These are phyloP conservation scores for Datisca glomerata DNA, from an alignment of 306 rosid species.

Conservation along the genomic window DNA sequence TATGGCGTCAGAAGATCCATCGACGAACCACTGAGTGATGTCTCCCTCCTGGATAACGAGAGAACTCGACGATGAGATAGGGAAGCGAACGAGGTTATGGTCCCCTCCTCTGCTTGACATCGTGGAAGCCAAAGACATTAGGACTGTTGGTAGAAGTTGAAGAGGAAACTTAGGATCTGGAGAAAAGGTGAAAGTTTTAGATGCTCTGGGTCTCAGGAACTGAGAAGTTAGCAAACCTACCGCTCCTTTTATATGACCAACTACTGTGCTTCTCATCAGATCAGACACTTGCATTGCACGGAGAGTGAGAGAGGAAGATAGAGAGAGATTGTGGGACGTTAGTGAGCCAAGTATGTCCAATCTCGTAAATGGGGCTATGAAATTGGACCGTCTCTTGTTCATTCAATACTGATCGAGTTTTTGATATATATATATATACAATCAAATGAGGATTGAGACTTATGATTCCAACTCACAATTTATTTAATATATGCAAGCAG, in stretches of 20 bases:
- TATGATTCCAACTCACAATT: too few relatives aligned
- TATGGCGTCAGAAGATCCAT: conserved; percentile 71
- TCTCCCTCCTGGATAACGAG: conserved; percentile 80
- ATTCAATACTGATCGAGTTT: too few relatives aligned
- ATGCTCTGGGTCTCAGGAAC: background rate
- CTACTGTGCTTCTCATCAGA: background rate
- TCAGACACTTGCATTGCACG: too few relatives aligned
- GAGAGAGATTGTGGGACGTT: too few relatives aligned
- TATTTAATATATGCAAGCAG: too few relatives aligned
- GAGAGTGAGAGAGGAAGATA: background rate
- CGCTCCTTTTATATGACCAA: background rate
- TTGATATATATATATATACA: too few relatives aligned
- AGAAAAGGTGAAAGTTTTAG: background rate
- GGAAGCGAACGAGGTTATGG: conserved; percentile 38
- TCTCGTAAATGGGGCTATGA: too few relatives aligned
- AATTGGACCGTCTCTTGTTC: too few relatives aligned
- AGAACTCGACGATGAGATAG: conserved; percentile 36
- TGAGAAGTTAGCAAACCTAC: background rate
- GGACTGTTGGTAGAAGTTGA: background rate
- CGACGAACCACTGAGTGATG: conserved; percentile 71
- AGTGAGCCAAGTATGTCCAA: too few relatives aligned
- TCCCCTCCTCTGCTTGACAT: conserved; percentile 20
- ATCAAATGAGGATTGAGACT: too few relatives aligned
- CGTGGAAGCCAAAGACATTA: conserved; percentile 13
- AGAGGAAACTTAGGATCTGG: background rate